Evolutionary conservation across 1,139 yeast genomes (phyloP), one percentile per base, ranked within the genome.

Genomic region (Taiozyma sp.): DNA sequence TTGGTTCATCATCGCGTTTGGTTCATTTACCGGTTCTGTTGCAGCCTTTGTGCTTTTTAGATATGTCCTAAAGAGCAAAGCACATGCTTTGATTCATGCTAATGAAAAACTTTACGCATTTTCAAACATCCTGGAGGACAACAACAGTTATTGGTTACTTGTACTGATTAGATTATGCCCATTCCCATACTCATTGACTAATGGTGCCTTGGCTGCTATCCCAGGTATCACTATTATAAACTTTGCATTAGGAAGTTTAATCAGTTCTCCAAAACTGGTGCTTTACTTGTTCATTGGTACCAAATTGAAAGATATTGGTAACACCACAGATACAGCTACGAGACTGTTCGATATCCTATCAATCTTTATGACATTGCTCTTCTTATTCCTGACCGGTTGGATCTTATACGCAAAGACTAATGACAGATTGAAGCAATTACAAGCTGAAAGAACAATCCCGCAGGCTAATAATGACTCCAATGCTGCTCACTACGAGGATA

Each of bases 181-280:
- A 0, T 78, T 92, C 61, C 98, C 99, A 0, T 93, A 92, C 65
- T 89, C 97, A 4, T 72, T 92, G 44, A 86, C 96, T 0, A 93
- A 93, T 64, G 98, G 97, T 5, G 97, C 96, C 0, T 75, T 93
- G 58, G 93, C 96, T 7, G 86, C 93, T 4, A 79, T 92, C 24
- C 96, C 96, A 0, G 86, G 88, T 32, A 75, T 91, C 19, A 74
- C 84, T 0, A 71, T 83, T 1, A 54, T 68, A 46, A 81, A 84
- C 30, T 93, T 87, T 66, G 73, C 84, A 8, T 65, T 83, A 43
- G 96, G 97, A 1, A 85, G 93, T 16, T 60, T 82, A 0, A 64
- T 88, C 29, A 83, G 96, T 1, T 80, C 96, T 0, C 98, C 98
- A 4, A 92, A 93, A 65, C 71, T 88, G 54, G 66, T 89, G 39